Conservation (phyloP, 129 eudicot species). For the Solidago caesia region DNA sequence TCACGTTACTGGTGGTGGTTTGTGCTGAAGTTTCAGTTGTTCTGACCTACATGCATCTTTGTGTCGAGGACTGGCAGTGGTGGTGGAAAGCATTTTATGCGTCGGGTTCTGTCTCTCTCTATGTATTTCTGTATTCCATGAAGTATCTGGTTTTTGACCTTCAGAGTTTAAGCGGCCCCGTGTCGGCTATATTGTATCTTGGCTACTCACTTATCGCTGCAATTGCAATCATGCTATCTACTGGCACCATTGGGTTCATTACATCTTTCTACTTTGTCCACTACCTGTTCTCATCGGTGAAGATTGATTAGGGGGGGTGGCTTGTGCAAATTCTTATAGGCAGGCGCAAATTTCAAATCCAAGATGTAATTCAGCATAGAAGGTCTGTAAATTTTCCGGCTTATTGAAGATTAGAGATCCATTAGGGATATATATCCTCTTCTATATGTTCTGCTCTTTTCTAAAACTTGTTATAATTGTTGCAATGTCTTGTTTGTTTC, state of each 20-base stretch:
- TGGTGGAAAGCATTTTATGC: constrained; percentile 85
- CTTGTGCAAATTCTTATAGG: constrained; percentile 9
- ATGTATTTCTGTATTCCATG: constrained; percentile 61
- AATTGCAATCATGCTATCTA: constrained; percentile 34
- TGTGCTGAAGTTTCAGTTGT: constrained; percentile 50
- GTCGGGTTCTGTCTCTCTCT: constrained; percentile 59
- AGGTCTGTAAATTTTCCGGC: constrained; percentile 26
- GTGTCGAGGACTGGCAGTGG: constrained; percentile 81
- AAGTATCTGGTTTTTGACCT: constrained; percentile 66
- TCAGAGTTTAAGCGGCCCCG: constrained; percentile 63
- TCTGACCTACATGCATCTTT: constrained; percentile 44
- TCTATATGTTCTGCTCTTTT: constrained; percentile 6
- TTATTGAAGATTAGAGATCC: constrained; percentile 28
- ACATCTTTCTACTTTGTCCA: constrained; percentile 40
- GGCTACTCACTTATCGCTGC: constrained; percentile 47
- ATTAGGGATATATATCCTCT: constrained; percentile 12
- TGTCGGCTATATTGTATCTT: constrained; percentile 56
- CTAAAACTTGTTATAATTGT: constrained; percentile 21
- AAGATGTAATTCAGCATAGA: constrained; percentile 19
- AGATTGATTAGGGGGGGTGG: constrained; percentile 25
- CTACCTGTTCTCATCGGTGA: constrained; percentile 35
- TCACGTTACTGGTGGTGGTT: constrained; percentile 41
- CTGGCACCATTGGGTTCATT: constrained; percentile 35
- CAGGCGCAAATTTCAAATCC: neutral
- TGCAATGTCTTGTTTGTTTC: constrained; percentile 24